Evolutionary conservation across 2,329 filamentous ascomycete genomes (phyloP).

Genomic region (Fusarium caatingaense): DNA sequence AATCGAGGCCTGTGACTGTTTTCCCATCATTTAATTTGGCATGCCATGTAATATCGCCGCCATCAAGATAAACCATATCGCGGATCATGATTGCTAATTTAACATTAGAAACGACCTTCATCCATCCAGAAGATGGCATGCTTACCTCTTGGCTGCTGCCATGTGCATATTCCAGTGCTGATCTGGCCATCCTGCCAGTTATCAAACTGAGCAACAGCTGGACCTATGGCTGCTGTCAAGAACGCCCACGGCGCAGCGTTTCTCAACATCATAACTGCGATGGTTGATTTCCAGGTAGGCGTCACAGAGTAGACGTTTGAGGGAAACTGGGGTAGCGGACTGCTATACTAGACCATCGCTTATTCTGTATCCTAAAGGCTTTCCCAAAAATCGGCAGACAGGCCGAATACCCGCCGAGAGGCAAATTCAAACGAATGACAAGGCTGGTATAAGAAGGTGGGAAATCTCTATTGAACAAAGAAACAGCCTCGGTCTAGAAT

Average conservation of each 20-base stretch:
- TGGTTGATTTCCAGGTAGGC: constrained; percentile 11
- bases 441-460: constrained; percentile 19
- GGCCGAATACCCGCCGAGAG: constrained; percentile 6
- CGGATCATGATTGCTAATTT: constrained; percentile 65
- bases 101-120: constrained; percentile 34
- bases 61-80: constrained; percentile 74
- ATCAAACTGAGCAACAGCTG: constrained; percentile 54
- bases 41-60: constrained; percentile 67
- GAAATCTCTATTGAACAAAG: constrained; percentile 23
- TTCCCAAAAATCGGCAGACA: constrained; percentile 3
- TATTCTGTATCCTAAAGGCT: constrained; percentile 18
- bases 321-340: constrained; percentile 30
- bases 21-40: constrained; percentile 61
- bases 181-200: constrained; percentile 64
- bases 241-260: constrained; percentile 26
- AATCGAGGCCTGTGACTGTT: constrained; percentile 42
- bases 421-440: constrained; percentile 3
- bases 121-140: neutral
- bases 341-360: constrained; percentile 41
- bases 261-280: constrained; percentile 35
- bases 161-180: constrained; percentile 69
- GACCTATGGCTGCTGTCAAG: constrained; percentile 30
- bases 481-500: constrained; percentile 12
- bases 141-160: constrained; percentile 61
- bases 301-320: constrained; percentile 20